Conservation (phyloP, 805 yeast genomes). For the Sugiyamaella americana region DNA sequence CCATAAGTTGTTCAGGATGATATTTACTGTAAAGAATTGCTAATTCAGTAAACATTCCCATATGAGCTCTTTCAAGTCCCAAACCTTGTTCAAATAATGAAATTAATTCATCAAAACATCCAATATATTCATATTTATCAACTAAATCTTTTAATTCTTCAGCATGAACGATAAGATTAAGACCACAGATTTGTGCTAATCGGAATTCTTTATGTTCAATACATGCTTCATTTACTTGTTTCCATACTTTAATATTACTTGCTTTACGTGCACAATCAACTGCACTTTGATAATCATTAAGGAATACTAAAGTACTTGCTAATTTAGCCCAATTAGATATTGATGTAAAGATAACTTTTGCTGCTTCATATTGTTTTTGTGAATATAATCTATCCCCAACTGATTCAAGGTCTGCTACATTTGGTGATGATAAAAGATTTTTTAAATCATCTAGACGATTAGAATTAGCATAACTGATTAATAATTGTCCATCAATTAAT, state of each 20-base stretch:
- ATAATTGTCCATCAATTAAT: conserved; percentile 83
- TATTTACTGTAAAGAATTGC: conserved; percentile 88
- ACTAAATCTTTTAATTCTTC: conserved; percentile 93
- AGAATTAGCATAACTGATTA: conserved; percentile 78
- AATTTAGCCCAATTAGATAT: conserved; percentile 92
- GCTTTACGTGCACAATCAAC: conserved; percentile 99
- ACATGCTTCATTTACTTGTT: conserved; percentile 95
- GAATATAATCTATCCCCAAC: conserved; percentile 90
- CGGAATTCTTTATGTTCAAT: conserved; percentile 91
- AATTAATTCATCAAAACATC: conserved; percentile 86
- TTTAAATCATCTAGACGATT: conserved; percentile 75
- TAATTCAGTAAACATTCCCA: conserved; percentile 99
- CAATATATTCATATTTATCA: conserved; percentile 76
- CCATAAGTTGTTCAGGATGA: conserved; percentile 85
- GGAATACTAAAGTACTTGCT: conserved; percentile 91
- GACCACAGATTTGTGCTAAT: conserved; percentile 96
- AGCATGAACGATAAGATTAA: conserved; percentile 93
- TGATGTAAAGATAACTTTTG: conserved; percentile 77
- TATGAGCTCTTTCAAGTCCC: conserved; percentile 96
- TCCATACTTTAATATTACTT: conserved; percentile 89
- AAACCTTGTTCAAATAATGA: conserved; percentile 92
- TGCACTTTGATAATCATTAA: conserved; percentile 90
- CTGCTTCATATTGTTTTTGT: conserved; percentile 81
- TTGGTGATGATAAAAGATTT: conserved; percentile 73
- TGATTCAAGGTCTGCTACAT: conserved; percentile 85